These are phyloP conservation scores for Cyclostephanos tholiformis DNA, from an alignment of 108 stramenopile species.

Conservation along the genomic window DNA sequence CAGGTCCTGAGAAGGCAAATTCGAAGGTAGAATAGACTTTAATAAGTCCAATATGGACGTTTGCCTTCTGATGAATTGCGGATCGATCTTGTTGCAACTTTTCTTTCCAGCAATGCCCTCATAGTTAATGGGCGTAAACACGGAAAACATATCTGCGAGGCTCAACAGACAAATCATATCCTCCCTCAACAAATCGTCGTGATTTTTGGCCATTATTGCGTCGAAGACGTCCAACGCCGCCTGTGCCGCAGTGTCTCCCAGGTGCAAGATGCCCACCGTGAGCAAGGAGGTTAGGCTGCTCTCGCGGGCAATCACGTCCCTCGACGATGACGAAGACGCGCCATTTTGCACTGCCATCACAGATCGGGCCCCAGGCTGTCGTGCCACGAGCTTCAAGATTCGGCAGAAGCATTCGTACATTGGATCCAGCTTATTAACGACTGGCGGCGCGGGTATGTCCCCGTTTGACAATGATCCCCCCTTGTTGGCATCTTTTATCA, in stretches of 20 bases:
- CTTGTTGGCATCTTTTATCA: constrained; percentile 25
- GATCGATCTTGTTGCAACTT: constrained; percentile 11
- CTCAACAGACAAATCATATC: constrained; percentile 69
- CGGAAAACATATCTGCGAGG: constrained; percentile 58
- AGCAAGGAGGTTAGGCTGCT: constrained; percentile 55
- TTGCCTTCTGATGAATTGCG: constrained; percentile 37
- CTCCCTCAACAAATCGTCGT: constrained; percentile 48
- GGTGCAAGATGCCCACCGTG: constrained; percentile 57
- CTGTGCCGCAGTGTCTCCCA: constrained; percentile 65
- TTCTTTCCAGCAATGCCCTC: neutral
- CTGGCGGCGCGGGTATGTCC: constrained; percentile 11
- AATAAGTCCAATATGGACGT: constrained; percentile 51
- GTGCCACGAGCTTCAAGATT: constrained; percentile 51
- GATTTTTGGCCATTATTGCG: constrained; percentile 57
- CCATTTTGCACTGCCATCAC: constrained; percentile 29
- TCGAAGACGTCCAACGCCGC: constrained; percentile 75
- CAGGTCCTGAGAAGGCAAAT: constrained; percentile 65
- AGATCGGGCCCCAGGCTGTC: constrained; percentile 34
- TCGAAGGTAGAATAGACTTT: constrained; percentile 58
- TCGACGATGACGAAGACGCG: constrained; percentile 12
- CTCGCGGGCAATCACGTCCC: constrained; percentile 32
- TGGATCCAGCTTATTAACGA: constrained; percentile 34
- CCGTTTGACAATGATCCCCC: neutral
- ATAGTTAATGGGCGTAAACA: neutral
- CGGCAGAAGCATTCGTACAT: constrained; percentile 48